A percentile compares a stretch with the other conserved stretches of the same genome.
Evolutionary conservation across 306 rosid genomes (phyloP).

Genomic region (Acacia crassicarpa): DNA sequence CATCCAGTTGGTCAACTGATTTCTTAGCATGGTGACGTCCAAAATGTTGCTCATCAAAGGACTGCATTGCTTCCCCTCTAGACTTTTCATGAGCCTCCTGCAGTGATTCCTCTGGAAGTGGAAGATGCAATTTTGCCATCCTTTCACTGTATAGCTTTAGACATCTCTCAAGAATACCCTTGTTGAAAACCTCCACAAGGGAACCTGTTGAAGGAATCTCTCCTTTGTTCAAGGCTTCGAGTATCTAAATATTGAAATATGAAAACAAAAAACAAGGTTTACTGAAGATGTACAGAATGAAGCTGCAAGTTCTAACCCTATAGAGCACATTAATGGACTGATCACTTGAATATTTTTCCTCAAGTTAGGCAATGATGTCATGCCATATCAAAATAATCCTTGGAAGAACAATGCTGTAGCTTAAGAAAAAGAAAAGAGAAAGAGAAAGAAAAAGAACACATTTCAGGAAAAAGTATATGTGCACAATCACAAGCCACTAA

Average conservation of each 20-base stretch:
- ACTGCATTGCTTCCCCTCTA: conserved; percentile 54
- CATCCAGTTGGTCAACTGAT: conserved; percentile 75
- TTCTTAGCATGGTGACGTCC: conserved; percentile 91
- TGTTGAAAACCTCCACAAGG: conserved; percentile 93
- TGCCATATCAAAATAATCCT: no score
- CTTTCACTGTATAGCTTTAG: conserved; percentile 64
- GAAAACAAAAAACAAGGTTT: conserved; percentile 20
- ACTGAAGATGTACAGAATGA: conserved; percentile 6
- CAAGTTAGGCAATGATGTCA: no score
- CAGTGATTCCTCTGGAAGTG: conserved; percentile 61
- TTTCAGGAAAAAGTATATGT: no score
- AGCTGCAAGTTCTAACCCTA: conserved; percentile 3
- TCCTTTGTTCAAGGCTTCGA: conserved; percentile 96
- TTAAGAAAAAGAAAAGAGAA: no score
- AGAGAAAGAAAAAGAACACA: no score
- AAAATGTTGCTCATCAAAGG: conserved; percentile 84
- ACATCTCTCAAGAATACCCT: conserved; percentile 89
- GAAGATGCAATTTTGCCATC: conserved; percentile 62
- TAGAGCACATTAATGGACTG: background rate
- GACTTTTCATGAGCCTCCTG: conserved; percentile 59
- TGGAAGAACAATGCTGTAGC: no score
- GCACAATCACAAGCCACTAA: no score
- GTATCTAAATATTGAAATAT: conserved; percentile 58
- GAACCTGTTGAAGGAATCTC: conserved; percentile 99
- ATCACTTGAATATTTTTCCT: background rate